These are phyloP conservation scores for Gonapodya prolifera DNA, from an alignment of 192 early-diverging fungal genomes.

Conservation along the genomic window DNA sequence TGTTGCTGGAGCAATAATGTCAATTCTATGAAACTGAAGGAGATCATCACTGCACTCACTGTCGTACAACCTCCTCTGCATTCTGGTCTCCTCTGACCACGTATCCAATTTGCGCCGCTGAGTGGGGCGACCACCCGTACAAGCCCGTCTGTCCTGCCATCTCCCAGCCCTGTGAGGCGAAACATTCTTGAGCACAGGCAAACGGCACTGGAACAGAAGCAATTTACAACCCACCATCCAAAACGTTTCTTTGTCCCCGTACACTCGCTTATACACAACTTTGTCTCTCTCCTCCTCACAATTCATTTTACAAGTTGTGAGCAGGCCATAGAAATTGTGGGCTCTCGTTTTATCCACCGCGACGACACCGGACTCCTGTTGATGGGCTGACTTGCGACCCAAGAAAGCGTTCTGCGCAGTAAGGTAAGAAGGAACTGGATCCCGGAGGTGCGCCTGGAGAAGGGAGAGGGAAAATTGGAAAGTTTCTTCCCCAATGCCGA, in stretches of 20 bases:
- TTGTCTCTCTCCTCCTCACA: slow-evolving; percentile 22
- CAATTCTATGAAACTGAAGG: not conserved
- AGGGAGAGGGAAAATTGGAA: not conserved
- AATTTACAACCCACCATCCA: slow-evolving; percentile 28
- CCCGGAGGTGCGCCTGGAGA: not conserved
- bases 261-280: slow-evolving; percentile 26
- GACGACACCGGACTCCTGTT: slow-evolving; percentile 3
- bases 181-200: not conserved
- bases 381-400: not conserved
- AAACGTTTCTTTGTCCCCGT: slow-evolving; percentile 61
- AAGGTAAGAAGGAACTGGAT: not conserved
- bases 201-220: not conserved
- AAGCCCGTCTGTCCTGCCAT: not conserved
- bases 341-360: not conserved
- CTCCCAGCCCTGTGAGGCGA: not conserved
- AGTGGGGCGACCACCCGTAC: not conserved
- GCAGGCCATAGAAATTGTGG: not conserved
- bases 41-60: not conserved
- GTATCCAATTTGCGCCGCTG: not conserved
- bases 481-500: not conserved
- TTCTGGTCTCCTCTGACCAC: not conserved
- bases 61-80: not conserved
- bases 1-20: not conserved
- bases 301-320: not conserved
- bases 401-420: not conserved